Evolutionary conservation across 75 land plant species (phyloP).

Genomic region (Sequoiadendron giganteum): DNA sequence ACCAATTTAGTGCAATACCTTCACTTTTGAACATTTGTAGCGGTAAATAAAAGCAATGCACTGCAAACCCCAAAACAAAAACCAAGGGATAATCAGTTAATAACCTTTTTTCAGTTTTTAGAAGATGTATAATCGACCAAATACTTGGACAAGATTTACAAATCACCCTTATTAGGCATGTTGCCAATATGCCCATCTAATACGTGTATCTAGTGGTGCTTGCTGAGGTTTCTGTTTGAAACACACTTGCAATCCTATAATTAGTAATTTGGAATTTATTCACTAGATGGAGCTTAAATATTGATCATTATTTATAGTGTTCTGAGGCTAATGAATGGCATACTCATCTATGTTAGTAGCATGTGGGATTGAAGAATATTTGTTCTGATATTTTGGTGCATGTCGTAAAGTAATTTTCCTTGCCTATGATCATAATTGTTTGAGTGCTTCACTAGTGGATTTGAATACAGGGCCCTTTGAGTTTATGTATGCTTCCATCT

Average conservation of each 20-base stretch:
- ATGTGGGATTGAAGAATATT: neutral
- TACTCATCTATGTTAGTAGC: neutral
- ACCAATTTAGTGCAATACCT: neutral
- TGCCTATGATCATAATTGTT: neutral
- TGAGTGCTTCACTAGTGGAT: neutral
- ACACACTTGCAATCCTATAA: neutral
- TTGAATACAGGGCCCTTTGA: conserved; percentile 38
- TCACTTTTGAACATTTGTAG: neutral
- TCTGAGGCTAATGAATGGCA: neutral
- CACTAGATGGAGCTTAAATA: neutral
- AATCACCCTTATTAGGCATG: neutral
- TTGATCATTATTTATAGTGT: neutral
- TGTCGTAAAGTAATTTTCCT: neutral
- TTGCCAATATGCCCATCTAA: neutral
- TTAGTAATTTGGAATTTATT: neutral
- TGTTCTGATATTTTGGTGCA: neutral
- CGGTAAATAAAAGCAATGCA: neutral
- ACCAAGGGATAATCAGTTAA: neutral
- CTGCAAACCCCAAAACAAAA: conserved; percentile 5
- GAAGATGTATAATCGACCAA: neutral
- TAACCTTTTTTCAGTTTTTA: neutral
- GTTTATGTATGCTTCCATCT: conserved; percentile 44
- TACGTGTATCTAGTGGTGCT: neutral
- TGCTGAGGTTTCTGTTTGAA: neutral
- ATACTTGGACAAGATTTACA: neutral